Evolutionary conservation across 441 rosid genomes (phyloP), one percentile per base, ranked within the genome.

Genomic region (Arabidopsis hybrid): DNA sequence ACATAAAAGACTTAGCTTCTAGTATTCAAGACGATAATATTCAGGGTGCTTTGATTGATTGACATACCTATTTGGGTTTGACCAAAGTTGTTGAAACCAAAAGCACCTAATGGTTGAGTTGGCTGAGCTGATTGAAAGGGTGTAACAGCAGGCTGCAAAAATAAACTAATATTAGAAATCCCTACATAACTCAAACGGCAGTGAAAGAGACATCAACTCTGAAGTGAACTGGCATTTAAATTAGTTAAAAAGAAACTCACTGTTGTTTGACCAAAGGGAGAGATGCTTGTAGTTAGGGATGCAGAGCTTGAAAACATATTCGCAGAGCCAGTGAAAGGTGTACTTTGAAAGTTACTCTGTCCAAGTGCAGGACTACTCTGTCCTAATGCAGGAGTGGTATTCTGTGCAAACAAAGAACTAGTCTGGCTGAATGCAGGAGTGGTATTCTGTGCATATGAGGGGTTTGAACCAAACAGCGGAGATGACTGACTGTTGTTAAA

Each of bases 71-170:
- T 10, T 79, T 84, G 97, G 4, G 85, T 64, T 82, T 81, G 91
- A 74, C 89, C 86, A 26, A 77, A 79, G 81, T 86, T 89, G 80
- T 72, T 71, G 79, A 89, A 83, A 75, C 76, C 60, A 82, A 86
- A 85, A 77, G 80, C 73, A 79, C 85, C 55, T 34, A 71, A 18
- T 43, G 83, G 18, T 79, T 88, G 97, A 68, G 92, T 63, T 51
- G 93, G 86, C 80, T 87, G 96, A 80, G 86, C 72, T 64, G 78
- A 73, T 81, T 88, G 99, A 68, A 80, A 86, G 40, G 85, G 81
- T 49, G 85, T 38, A 55, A 77, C 84, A 65, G 85, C 62, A 65
- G 88, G 83, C 97, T 88, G 72, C 79, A 80, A 29, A 76, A 58
- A 78, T 13, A 46, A 79, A 39, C 17, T 63, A 79, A 46, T 35